phyloP scores from a whole-genome alignment of 208 protist species.

The Zelonia costaricensis region DNA sequence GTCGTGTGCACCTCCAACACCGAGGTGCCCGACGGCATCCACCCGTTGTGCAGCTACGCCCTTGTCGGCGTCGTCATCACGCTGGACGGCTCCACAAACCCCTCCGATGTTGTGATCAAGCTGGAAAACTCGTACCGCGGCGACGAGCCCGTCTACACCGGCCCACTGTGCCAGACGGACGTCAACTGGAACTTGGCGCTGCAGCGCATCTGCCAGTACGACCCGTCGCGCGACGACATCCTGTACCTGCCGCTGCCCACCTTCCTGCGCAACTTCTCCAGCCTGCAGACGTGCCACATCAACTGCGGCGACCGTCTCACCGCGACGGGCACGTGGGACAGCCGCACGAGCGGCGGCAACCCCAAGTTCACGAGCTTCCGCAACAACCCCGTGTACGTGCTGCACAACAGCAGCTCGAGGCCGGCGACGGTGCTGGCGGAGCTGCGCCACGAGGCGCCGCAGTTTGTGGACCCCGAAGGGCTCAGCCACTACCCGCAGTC shows the following conservation, averaged over 20 bases:
- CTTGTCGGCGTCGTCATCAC: constrained; percentile 72
- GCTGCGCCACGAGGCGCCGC: constrained; percentile 67
- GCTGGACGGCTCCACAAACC: constrained; percentile 39
- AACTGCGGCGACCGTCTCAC: constrained; percentile 87
- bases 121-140: constrained; percentile 67
- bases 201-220: constrained; percentile 59
- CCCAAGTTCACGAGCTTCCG: constrained; percentile 84
- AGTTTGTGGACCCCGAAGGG: constrained; percentile 69
- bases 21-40: constrained; percentile 60
- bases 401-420: constrained; percentile 83
- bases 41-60: constrained; percentile 83
- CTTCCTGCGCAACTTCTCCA: constrained; percentile 82
- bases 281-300: constrained; percentile 81
- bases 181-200: constrained; percentile 65
- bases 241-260: constrained; percentile 74
- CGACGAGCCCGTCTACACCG: constrained; percentile 54
- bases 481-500: constrained; percentile 84
- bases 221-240: constrained; percentile 42
- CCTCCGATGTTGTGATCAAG: constrained; percentile 67
- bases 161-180: constrained; percentile 57
- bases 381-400: constrained; percentile 86
- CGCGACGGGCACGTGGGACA: constrained; percentile 55
- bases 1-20: constrained; percentile 75
- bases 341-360: constrained; percentile 67
- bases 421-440: constrained; percentile 70